phyloP scores from a whole-genome alignment of 306 rosid genomes.

The Potentilla sterilis region DNA sequence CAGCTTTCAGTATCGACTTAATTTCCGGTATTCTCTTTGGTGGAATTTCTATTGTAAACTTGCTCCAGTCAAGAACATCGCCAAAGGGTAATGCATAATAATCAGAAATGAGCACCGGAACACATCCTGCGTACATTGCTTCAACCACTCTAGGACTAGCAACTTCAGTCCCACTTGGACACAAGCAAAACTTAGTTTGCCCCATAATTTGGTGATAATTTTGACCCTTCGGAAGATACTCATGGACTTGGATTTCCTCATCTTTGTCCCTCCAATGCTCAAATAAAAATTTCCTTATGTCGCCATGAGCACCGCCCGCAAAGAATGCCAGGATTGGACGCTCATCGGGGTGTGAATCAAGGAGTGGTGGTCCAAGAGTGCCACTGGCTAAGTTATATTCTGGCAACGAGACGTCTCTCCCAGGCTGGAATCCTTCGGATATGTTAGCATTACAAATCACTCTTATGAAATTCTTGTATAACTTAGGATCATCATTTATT shows the following conservation, averaged over 20 bases:
- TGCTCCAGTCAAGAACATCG: slow-evolving; percentile 44
- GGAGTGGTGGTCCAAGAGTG: slow-evolving; percentile 27
- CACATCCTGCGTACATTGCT: slow-evolving; percentile 40
- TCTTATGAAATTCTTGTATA: slow-evolving; percentile 33
- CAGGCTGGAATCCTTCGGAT: slow-evolving; percentile 37
- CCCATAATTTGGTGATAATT: slow-evolving; percentile 37
- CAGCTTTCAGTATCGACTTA: slow-evolving; percentile 29
- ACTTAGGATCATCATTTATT: slow-evolving; percentile 18
- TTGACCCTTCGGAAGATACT: slow-evolving; percentile 28
- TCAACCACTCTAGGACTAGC: slow-evolving; percentile 48
- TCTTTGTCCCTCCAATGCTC: slow-evolving; percentile 35
- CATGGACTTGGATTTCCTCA: slow-evolving; percentile 31
- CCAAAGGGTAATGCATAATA: slow-evolving; percentile 29
- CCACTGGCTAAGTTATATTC: slow-evolving; percentile 25
- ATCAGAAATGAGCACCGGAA: slow-evolving; percentile 37
- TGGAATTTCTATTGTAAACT: slow-evolving; percentile 31
- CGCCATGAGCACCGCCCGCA: slow-evolving; percentile 41
- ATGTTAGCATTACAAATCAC: slow-evolving; percentile 42
- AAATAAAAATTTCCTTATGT: slow-evolving; percentile 31
- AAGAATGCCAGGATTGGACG: slow-evolving; percentile 38
- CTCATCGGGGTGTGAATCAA: slow-evolving; percentile 10
- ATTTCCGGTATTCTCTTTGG: slow-evolving; percentile 34
- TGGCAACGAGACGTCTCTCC: slow-evolving; percentile 36
- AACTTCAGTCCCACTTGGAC: slow-evolving; percentile 46
- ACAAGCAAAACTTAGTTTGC: slow-evolving; percentile 35